These are phyloP conservation scores for Acarospora socialis DNA, from an alignment of 2,329 filamentous ascomycete species.

Conservation along the genomic window DNA sequence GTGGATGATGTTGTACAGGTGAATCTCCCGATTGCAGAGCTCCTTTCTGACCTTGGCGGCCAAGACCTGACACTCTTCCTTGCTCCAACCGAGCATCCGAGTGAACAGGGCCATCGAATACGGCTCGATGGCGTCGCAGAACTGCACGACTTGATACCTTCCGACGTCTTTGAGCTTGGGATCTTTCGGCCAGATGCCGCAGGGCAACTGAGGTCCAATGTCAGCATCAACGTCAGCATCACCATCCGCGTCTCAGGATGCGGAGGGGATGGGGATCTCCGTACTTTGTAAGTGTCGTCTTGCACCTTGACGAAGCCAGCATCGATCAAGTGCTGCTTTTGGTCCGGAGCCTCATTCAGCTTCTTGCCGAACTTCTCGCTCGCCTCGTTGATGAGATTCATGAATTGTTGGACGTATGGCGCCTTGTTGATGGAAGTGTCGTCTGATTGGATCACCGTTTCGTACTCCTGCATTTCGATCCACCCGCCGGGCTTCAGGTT, in stretches of 20 bases:
- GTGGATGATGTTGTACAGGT: slow-evolving; percentile 3
- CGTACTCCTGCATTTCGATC: slow-evolving; percentile 31
- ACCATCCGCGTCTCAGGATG: slow-evolving; percentile 2
- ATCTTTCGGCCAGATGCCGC: slow-evolving; percentile 36
- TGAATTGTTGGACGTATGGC: not conserved
- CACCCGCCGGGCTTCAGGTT: slow-evolving; percentile 31
- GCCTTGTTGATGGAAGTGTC: slow-evolving; percentile 17
- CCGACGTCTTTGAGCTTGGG: slow-evolving; percentile 39
- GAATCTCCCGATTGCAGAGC: slow-evolving; percentile 4
- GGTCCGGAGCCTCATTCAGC: slow-evolving; percentile 22
- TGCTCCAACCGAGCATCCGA: slow-evolving; percentile 8
- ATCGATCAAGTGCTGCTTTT: slow-evolving; percentile 31
- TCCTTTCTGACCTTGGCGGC: slow-evolving; percentile 9
- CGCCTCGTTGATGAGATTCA: slow-evolving; percentile 17
- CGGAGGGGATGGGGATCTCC: not conserved
- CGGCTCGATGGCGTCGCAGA: slow-evolving; percentile 23
- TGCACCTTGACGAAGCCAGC: slow-evolving; percentile 41
- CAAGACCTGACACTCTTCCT: slow-evolving; percentile 9
- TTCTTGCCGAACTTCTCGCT: slow-evolving; percentile 23
- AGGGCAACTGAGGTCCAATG: slow-evolving; percentile 29
- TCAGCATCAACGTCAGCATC: slow-evolving; percentile 4
- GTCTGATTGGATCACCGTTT: slow-evolving; percentile 27
- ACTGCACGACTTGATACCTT: slow-evolving; percentile 22
- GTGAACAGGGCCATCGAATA: slow-evolving; percentile 18
- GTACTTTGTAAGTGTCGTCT: slow-evolving; percentile 31